These are phyloP conservation scores for Rhodocollybia butyracea DNA, from an alignment of 768 basidiomycete genomes.

Conservation along the genomic window DNA sequence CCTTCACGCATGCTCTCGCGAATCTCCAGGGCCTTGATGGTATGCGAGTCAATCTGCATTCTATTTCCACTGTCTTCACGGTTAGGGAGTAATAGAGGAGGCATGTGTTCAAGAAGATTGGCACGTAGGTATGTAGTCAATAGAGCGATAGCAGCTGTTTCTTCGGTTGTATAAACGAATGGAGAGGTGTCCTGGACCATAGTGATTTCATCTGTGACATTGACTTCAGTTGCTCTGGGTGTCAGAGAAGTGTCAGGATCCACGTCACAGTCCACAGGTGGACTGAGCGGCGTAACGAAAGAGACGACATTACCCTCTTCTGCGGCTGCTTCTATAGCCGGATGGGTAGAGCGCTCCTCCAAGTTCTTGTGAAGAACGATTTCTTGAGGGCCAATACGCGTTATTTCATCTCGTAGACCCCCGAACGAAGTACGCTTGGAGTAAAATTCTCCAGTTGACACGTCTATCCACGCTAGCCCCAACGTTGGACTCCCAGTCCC, in stretches of 20 bases:
- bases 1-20: conserved; percentile 73
- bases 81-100: conserved; percentile 52
- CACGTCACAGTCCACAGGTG: no score
- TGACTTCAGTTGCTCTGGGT: neutral
- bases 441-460: conserved; percentile 93
- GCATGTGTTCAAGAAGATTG: conserved; percentile 79
- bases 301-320: conserved; percentile 59
- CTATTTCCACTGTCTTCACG: conserved; percentile 51
- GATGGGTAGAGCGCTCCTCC: conserved; percentile 34
- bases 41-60: conserved; percentile 91
- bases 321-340: conserved; percentile 43
- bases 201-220: conserved; percentile 19
- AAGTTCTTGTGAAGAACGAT: conserved; percentile 60
- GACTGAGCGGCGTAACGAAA: neutral
- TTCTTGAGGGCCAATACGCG: conserved; percentile 78
- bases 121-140: conserved; percentile 62
- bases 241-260: neutral
- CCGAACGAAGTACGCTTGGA: conserved; percentile 57
- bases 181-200: conserved; percentile 5
- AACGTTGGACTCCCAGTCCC: conserved; percentile 16
- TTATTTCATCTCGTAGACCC: conserved; percentile 74
- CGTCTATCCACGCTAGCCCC: conserved; percentile 93
- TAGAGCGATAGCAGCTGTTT: conserved; percentile 56
- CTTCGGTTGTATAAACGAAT: conserved; percentile 33
- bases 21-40: conserved; percentile 86